Conservation (phyloP, 2,329 filamentous ascomycete genomes). For the Sporothrix dimorphospora region DNA sequence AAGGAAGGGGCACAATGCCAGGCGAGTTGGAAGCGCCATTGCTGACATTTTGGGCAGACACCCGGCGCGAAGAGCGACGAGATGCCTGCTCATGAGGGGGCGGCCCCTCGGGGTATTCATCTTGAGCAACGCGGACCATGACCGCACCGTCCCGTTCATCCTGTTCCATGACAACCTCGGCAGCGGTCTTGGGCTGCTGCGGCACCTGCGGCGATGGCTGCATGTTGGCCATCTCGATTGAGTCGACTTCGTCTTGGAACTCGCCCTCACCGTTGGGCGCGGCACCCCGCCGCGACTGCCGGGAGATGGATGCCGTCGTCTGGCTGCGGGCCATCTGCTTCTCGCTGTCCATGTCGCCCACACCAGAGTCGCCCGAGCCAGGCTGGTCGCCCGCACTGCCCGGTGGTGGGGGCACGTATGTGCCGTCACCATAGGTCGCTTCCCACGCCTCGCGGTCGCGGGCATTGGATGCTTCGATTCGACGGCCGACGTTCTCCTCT, state of each 20-base stretch:
- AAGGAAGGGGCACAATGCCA: constrained; percentile 66
- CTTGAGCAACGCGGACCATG: constrained; percentile 57
- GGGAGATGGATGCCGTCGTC: constrained; percentile 40
- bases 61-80: not conserved
- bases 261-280: not conserved
- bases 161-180: constrained; percentile 48
- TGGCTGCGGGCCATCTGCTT: constrained; percentile 46
- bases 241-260: constrained; percentile 34
- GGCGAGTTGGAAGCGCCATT: constrained; percentile 39
- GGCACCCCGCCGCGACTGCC: constrained; percentile 38
- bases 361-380: constrained; percentile 55
- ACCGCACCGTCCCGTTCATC: constrained; percentile 51
- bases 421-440: constrained; percentile 68
- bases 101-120: constrained; percentile 47
- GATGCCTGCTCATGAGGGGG: constrained; percentile 17
- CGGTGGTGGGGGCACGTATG: constrained; percentile 8
- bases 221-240: constrained; percentile 60
- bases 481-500: constrained; percentile 71
- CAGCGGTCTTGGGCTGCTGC: constrained; percentile 40
- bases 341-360: constrained; percentile 54
- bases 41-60: not conserved
- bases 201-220: constrained; percentile 39
- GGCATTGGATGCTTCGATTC: constrained; percentile 64
- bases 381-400: constrained; percentile 39
- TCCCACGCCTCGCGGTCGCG: constrained; percentile 75